phyloP scores from a whole-genome alignment of 352 stramenopile species.

The Globisporangium lucens region DNA sequence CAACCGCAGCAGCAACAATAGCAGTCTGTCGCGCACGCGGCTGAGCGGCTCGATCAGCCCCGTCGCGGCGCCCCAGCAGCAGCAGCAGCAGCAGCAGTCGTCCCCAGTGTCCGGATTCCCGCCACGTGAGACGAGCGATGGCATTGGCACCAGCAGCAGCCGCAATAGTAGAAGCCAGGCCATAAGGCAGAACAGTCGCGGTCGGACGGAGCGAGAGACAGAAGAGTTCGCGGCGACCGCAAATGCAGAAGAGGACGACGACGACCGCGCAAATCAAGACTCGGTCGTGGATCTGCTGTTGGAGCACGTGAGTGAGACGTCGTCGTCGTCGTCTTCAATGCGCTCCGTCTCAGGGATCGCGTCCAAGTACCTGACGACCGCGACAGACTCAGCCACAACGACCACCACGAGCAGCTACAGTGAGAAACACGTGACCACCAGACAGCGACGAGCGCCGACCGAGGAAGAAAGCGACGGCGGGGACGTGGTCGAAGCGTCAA shows the following conservation, averaged over 20 bases:
- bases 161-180: slow-evolving; percentile 2
- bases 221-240: not conserved
- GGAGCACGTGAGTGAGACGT: slow-evolving; percentile 35
- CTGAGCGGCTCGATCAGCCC: slow-evolving; percentile 16
- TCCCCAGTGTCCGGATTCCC: not conserved
- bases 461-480: slow-evolving; percentile 19
- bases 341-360: slow-evolving; percentile 4
- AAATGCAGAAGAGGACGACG: not conserved
- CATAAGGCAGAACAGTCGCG: not conserved
- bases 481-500: slow-evolving; percentile 20
- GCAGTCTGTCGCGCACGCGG: slow-evolving; percentile 16
- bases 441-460: not conserved
- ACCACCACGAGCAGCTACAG: not conserved
- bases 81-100: not conserved
- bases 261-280: not conserved
- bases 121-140: not conserved
- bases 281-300: slow-evolving; percentile 31
- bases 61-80: not conserved
- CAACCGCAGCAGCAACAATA: slow-evolving; percentile 16
- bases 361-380: slow-evolving; percentile 8
- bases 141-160: not conserved
- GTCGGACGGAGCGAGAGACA: not conserved
- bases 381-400: not conserved
- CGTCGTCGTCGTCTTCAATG: slow-evolving; percentile 17
- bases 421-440: not conserved